phyloP scores from a whole-genome alignment of 768 basidiomycete species.

The Punctularia strigosozonata region DNA sequence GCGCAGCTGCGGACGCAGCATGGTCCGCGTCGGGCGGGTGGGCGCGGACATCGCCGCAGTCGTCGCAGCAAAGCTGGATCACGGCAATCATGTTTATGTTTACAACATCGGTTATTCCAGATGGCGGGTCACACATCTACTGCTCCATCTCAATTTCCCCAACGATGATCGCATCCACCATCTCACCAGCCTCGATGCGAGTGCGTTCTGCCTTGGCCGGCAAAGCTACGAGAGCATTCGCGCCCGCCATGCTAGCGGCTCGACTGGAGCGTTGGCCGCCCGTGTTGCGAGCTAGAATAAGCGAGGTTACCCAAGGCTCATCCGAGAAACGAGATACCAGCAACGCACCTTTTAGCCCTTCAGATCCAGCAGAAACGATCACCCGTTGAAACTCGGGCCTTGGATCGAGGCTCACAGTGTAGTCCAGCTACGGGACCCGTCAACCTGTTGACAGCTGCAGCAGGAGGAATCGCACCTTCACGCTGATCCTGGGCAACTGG shows the following conservation, averaged over 20 bases:
- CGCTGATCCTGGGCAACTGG: conserved; percentile 49
- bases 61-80: no score
- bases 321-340: no score
- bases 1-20: no score
- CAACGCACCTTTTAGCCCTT: conserved; percentile 40
- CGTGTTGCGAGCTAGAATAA: conserved; percentile 75
- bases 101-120: no score
- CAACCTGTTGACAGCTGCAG: background rate
- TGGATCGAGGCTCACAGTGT: conserved; percentile 54
- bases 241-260: conserved; percentile 67
- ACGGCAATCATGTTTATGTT: no score
- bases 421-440: conserved; percentile 32
- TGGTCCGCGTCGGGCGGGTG: no score
- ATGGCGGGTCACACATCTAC: no score
- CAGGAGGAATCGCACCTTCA: conserved; percentile 35
- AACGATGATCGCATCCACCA: conserved; percentile 50
- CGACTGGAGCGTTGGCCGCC: conserved; percentile 82
- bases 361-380: conserved; percentile 30
- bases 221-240: conserved; percentile 68
- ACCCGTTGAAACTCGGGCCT: conserved; percentile 82
- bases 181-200: conserved; percentile 39
- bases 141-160: conserved; percentile 44
- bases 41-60: no score
- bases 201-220: conserved; percentile 31
- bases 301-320: no score